Percentiles rank a stretch among this genome's conserved stretches.
Evolutionary conservation across 1,284 basidiomycete genomes (phyloP).

Genomic region (Cryptococcus wingfieldii): DNA sequence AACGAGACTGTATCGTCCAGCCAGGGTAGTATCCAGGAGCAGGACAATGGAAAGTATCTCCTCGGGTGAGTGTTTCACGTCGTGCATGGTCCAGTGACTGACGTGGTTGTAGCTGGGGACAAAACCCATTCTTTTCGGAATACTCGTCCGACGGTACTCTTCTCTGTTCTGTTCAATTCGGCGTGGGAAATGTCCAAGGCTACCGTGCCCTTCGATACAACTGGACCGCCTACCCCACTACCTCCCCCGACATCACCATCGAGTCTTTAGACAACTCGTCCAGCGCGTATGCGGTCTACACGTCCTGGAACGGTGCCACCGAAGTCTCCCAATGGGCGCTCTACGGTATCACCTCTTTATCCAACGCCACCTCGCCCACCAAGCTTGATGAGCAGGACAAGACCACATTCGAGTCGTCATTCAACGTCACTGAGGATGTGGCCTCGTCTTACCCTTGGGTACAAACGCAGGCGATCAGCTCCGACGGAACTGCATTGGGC

Average conservation of each 20-base stretch:
- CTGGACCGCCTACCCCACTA: slow-evolving; percentile 31
- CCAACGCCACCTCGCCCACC: slow-evolving; percentile 7
- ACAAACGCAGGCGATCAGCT: slow-evolving; percentile 2
- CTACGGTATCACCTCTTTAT: slow-evolving; percentile 6
- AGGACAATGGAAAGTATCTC: slow-evolving; percentile 22
- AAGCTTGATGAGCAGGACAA: slow-evolving; percentile 1
- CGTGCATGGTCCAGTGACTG: not conserved
- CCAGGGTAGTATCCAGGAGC: slow-evolving; percentile 32
- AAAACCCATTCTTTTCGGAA: slow-evolving; percentile 22
- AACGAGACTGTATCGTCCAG: slow-evolving; percentile 18
- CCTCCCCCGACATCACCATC: slow-evolving; percentile 18
- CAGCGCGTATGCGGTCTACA: slow-evolving; percentile 9
- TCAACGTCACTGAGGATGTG: slow-evolving; percentile 4
- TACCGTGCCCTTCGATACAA: slow-evolving; percentile 29
- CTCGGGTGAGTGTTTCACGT: slow-evolving; percentile 12
- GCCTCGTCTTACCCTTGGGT: slow-evolving; percentile 2
- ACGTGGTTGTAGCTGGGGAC: slow-evolving; percentile 13
- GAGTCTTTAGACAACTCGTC: slow-evolving; percentile 4
- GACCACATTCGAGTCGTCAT: slow-evolving; percentile 27
- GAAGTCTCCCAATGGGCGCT: slow-evolving; percentile 28
- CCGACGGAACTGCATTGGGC: slow-evolving; percentile 8
- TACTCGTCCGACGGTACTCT: slow-evolving; percentile 24
- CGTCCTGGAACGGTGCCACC: slow-evolving; percentile 43
- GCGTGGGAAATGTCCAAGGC: slow-evolving; percentile 25
- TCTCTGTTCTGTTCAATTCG: slow-evolving; percentile 34